Evolutionary conservation across 371 early-diverging fungal species (phyloP), one percentile per base, ranked within the genome.

Genomic region (Entomophthora muscae): DNA sequence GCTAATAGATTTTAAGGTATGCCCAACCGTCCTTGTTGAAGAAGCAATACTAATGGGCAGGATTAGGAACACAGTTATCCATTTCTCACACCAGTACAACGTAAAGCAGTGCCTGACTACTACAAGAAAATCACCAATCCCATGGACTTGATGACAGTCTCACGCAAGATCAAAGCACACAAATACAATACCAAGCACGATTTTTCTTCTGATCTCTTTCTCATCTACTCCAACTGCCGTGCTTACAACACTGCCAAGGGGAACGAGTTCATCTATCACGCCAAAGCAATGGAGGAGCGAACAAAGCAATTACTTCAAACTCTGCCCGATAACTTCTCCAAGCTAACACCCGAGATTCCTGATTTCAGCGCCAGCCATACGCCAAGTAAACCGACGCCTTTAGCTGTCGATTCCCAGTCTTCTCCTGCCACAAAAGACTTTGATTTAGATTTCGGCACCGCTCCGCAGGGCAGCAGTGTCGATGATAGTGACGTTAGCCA

Each of bases 71-170:
- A 61, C 27, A 33, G 33, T 32, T n/a, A 33, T 22, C 61, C 61
- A 42, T 61, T 61, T 51, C n/a, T 32, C 7, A 22, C 17, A 13
- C 31, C 31, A 51, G 61, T 42, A 13, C 3, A 3, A 3, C 13
- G 27, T 23, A 61, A 61, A 42, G 10, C 13, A 3, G 61, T 32
- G 12, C 61, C 61, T 17, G 61, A 61, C 42, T 61, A 33, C 22
- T 42, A 22, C 21, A 61, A 42, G 27, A 27, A n/a, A 56, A 90
- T 93, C 62, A 83, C 84, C 69, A 73, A 83, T 23, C 95, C 95
- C 0, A 95, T 95, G 93, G 93, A 93, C 76, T 71, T 95, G 10
- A 83, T 84, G 17, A 89, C 88, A 30, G 86, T 95, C 58, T 76
- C 85, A 27, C 86, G 85, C 69, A 92, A 92, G 64, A 71, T 95